phyloP scores from a whole-genome alignment of 768 basidiomycete genomes.

The Kwoniella europaea region DNA sequence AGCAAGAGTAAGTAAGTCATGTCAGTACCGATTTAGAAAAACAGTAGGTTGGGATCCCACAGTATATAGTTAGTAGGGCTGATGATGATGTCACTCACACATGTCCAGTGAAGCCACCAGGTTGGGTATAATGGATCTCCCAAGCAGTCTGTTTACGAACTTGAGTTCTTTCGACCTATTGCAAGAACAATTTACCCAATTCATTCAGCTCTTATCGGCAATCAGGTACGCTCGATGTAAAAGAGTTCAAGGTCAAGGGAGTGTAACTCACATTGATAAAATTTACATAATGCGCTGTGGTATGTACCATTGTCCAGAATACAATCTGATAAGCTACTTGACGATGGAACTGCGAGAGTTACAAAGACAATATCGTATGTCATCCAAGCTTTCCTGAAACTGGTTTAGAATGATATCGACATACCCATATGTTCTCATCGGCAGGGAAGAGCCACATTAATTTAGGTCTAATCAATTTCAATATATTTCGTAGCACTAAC shows the following conservation, averaged over 20 bases:
- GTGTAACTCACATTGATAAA: constrained; percentile 39
- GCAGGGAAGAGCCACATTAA: constrained; percentile 84
- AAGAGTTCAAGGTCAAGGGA: background rate
- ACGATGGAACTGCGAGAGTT: constrained; percentile 64
- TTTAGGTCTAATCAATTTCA: constrained; percentile 79
- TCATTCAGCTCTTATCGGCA: background rate
- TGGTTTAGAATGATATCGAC: background rate
- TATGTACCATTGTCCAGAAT: constrained; percentile 78
- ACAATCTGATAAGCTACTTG: constrained; percentile 94
- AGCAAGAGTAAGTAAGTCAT: background rate
- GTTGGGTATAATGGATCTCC: constrained; percentile 83
- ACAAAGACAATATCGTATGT: no score
- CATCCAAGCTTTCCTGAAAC: background rate
- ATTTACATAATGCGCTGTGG: constrained; percentile 74
- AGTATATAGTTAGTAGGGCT: background rate
- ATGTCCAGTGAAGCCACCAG: constrained; percentile 92
- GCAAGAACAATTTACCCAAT: background rate
- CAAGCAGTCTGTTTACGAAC: constrained; percentile 76
- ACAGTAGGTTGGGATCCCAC: background rate
- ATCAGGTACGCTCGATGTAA: background rate
- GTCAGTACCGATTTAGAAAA: background rate
- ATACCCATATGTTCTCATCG: constrained; percentile 92
- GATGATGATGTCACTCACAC: constrained; percentile 58
- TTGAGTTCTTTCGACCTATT: constrained; percentile 59
- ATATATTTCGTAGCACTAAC: constrained; percentile 76